These are phyloP conservation scores for Aspergillus funiculosus DNA, from an alignment of 495 filamentous ascomycete species.

Conservation along the genomic window DNA sequence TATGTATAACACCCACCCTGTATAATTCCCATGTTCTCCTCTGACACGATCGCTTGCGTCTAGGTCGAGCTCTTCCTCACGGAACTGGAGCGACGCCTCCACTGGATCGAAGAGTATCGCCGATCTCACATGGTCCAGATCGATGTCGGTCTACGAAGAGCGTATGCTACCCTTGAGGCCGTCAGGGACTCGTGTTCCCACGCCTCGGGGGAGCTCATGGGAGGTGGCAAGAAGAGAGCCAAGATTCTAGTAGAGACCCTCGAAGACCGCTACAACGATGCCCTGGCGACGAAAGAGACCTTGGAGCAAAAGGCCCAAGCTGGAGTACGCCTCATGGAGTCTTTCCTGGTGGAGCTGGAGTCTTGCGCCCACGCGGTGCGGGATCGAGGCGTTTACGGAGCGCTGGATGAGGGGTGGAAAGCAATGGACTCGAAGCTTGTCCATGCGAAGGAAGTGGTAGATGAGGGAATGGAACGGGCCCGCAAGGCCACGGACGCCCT, in stretches of 20 bases:
- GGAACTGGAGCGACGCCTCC: conserved; percentile 78
- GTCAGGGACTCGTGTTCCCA: conserved; percentile 82
- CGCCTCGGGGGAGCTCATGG: conserved; percentile 87
- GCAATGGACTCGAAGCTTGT: conserved; percentile 70
- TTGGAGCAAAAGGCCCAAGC: conserved; percentile 86
- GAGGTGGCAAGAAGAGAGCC: conserved; percentile 75
- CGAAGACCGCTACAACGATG: conserved; percentile 85
- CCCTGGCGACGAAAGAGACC: conserved; percentile 76
- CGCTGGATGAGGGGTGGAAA: conserved; percentile 63
- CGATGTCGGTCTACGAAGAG: conserved; percentile 73
- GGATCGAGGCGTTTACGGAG: conserved; percentile 51
- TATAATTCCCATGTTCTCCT: conserved; percentile 10
- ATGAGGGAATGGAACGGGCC: conserved; percentile 77
- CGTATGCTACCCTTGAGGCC: conserved; percentile 78
- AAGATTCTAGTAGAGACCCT: conserved; percentile 89
- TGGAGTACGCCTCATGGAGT: conserved; percentile 80
- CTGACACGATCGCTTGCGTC: neutral
- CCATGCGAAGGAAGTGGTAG: conserved; percentile 70
- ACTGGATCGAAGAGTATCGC: conserved; percentile 83
- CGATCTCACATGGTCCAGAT: conserved; percentile 74
- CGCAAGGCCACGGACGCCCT: conserved; percentile 68
- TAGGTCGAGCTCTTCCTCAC: conserved; percentile 86
- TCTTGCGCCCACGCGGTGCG: conserved; percentile 68
- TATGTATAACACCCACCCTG: conserved; percentile 22
- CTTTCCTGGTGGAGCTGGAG: conserved; percentile 78